Conservation (phyloP, 192 early-diverging fungal species). For the Entophlyctis luteolus region DNA sequence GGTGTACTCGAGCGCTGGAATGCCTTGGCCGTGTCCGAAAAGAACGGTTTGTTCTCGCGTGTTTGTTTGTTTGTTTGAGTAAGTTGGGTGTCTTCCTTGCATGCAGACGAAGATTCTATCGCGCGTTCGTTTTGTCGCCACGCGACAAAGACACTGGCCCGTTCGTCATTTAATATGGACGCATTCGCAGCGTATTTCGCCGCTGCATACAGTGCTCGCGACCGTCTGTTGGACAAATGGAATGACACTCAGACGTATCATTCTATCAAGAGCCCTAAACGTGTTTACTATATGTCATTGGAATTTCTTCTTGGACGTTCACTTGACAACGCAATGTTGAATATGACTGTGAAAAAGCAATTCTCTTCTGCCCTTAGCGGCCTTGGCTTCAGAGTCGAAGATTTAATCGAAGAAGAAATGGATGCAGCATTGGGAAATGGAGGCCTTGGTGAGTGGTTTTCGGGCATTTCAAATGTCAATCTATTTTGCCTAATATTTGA, state of each 20-base stretch:
- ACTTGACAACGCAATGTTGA: slow-evolving; percentile 95
- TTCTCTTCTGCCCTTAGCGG: slow-evolving; percentile 67
- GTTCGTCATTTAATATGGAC: slow-evolving; percentile 86
- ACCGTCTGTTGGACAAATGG: slow-evolving; percentile 89
- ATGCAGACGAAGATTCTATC: slow-evolving; percentile 66
- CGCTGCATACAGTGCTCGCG: slow-evolving; percentile 85
- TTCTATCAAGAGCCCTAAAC: slow-evolving; percentile 79
- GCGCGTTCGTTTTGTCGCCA: slow-evolving; percentile 86
- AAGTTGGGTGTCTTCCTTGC: not conserved
- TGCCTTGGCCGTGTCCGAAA: slow-evolving; percentile 22
- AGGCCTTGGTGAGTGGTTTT: slow-evolving; percentile 65
- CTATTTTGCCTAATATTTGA: not conserved
- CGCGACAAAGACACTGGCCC: slow-evolving; percentile 83
- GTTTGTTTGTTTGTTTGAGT: not conserved
- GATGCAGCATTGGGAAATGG: slow-evolving; percentile 98
- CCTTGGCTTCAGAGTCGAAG: slow-evolving; percentile 90
- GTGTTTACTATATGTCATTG: slow-evolving; percentile 95
- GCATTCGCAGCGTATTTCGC: slow-evolving; percentile 90
- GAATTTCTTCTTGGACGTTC: slow-evolving; percentile 96
- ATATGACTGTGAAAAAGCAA: slow-evolving; percentile 73
- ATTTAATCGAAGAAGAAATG: slow-evolving; percentile 86
- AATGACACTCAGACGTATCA: slow-evolving; percentile 87
- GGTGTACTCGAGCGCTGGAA: slow-evolving; percentile 28
- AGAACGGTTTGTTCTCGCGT: slow-evolving; percentile 23
- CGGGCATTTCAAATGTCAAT: not conserved